Evolutionary conservation across 768 basidiomycete genomes (phyloP).

Genomic region (Auricularia heimuer): DNA sequence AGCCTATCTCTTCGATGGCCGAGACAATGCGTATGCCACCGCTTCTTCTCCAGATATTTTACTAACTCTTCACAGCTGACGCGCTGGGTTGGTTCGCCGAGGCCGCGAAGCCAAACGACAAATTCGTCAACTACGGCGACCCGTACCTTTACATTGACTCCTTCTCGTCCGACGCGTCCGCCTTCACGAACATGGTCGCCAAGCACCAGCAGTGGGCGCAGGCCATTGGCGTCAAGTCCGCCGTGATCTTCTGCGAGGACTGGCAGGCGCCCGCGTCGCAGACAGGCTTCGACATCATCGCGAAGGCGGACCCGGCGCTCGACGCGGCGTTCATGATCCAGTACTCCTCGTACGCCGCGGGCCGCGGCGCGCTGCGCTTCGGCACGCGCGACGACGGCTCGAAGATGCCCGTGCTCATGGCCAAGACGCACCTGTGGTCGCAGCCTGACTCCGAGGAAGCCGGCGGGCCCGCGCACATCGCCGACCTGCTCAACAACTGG

Average conservation of each 20-base stretch:
- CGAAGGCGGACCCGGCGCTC: not conserved
- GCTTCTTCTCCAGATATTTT: not conserved
- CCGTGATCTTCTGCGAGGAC: not conserved
- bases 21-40: not conserved
- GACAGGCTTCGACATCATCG: not conserved
- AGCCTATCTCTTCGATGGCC: not conserved
- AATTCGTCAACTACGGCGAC: not conserved
- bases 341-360: not conserved
- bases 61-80: not conserved
- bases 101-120: not conserved
- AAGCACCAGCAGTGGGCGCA: not conserved
- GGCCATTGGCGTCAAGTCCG: not conserved
- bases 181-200: not conserved
- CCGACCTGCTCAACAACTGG: not conserved
- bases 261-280: not conserved
- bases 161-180: not conserved
- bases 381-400: slow-evolving; percentile 1
- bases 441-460: not conserved
- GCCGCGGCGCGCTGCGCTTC: not conserved
- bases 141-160: not conserved
- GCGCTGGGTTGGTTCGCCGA: not conserved
- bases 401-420: not conserved
- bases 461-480: not conserved
- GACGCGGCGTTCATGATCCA: not conserved
- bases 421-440: not conserved